Base-by-base conservation (phyloP, 352 stramenopile species). In the Pythium volutum region DNA sequence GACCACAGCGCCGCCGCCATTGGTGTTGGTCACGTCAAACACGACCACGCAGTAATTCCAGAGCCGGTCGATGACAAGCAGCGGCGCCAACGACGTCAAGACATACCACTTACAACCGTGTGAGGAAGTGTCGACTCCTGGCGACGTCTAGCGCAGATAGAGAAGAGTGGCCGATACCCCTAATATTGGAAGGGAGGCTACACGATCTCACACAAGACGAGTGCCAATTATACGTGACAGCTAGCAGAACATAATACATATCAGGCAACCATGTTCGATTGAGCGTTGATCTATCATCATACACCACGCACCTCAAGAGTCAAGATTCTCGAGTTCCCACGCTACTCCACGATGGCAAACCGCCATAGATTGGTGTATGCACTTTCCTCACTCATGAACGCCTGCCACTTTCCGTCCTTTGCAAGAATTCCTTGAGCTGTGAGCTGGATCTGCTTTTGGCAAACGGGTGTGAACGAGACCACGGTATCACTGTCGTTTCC, bases 41-140 rank as follows among this genome's bases (percentile, higher is more conserved):
- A 67, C 63, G 23, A 8, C 55, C 34, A 70, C 61, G 27, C 57
- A 50, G 36, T 66, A 45, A 41, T 70, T 70, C 63, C n/a, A n/a
- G n/a, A n/a, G n/a, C n/a, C n/a, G n/a, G n/a, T n/a, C n/a, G n/a
- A n/a, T n/a, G n/a, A n/a, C n/a, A n/a, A n/a, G n/a, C n/a, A n/a
- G n/a, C n/a, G n/a, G n/a, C n/a, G n/a, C n/a, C n/a, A n/a, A n/a
- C n/a, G n/a, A n/a, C n/a, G n/a, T n/a, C n/a, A n/a, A n/a, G n/a
- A n/a, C n/a, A n/a, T n/a, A n/a, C n/a, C n/a, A n/a, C n/a, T n/a
- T n/a, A n/a, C n/a, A n/a, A n/a, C n/a, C n/a, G n/a, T n/a, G n/a
- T n/a, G n/a, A n/a, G n/a, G n/a, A n/a, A n/a, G n/a, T n/a, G n/a
- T n/a, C n/a, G n/a, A n/a, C n/a, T n/a, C n/a, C n/a, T n/a, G n/a